Conservation (phyloP, 805 yeast species). For the Starmerella gropengiesseri region DNA sequence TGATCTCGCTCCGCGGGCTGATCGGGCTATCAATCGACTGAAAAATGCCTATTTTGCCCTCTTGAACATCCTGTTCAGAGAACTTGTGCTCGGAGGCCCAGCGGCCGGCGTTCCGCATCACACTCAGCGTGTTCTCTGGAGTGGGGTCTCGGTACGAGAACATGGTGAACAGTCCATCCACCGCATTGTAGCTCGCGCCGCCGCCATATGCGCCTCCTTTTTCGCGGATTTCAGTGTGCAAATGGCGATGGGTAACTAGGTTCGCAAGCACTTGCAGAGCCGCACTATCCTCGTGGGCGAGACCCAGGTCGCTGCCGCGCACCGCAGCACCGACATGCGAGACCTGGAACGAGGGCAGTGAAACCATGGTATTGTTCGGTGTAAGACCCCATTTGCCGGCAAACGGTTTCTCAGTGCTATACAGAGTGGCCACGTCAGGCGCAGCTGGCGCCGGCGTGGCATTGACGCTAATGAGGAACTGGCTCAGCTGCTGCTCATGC, state of each 20-base stretch:
- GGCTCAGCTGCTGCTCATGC: slow-evolving; percentile 12
- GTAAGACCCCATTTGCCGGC: slow-evolving; percentile 9
- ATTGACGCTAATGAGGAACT: slow-evolving; percentile 2
- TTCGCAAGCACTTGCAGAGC: slow-evolving; percentile 73
- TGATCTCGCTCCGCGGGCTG: slow-evolving; percentile 70
- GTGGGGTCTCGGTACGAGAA: slow-evolving; percentile 94
- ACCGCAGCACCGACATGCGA: slow-evolving; percentile 64
- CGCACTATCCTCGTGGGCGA: slow-evolving; percentile 67
- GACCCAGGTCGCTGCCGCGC: slow-evolving; percentile 47
- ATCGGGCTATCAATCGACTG: slow-evolving; percentile 86
- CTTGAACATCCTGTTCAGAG: slow-evolving; percentile 60
- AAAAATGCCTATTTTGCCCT: slow-evolving; percentile 83
- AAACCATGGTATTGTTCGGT: slow-evolving; percentile 38
- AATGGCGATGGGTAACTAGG: slow-evolving; percentile 64
- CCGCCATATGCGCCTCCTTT: slow-evolving; percentile 98
- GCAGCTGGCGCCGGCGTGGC: slow-evolving; percentile 30
- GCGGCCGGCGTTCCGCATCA: slow-evolving; percentile 44
- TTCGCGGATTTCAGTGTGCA: slow-evolving; percentile 85
- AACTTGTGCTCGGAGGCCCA: slow-evolving; percentile 42
- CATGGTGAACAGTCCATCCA: slow-evolving; percentile 68
- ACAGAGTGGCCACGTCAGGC: slow-evolving; percentile 9
- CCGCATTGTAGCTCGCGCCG: slow-evolving; percentile 72
- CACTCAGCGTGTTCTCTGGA: slow-evolving; percentile 54
- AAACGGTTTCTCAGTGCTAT: slow-evolving; percentile 1
- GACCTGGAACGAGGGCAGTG: slow-evolving; percentile 72